A percentile compares a stretch with the other conserved stretches of the same genome.
These are phyloP conservation scores for Penicillium goetzii DNA, from an alignment of 495 filamentous ascomycete genomes.

Conservation along the genomic window DNA sequence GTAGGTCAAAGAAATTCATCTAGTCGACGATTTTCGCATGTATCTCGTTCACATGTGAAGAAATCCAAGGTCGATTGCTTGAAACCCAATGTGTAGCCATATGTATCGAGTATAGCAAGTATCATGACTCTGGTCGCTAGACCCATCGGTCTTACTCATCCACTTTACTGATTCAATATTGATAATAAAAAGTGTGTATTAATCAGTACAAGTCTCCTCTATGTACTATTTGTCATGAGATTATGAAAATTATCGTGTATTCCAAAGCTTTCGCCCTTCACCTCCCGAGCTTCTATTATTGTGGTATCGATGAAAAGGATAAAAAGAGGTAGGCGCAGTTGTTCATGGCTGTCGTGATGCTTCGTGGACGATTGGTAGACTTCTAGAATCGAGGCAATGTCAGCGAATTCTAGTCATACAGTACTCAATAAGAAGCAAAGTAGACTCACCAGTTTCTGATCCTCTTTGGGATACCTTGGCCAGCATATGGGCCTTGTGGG, in stretches of 20 bases:
- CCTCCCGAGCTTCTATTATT: not conserved
- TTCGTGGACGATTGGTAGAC: not conserved
- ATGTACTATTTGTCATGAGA: not conserved
- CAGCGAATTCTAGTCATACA: not conserved
- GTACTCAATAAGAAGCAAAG: not conserved
- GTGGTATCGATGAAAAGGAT: not conserved
- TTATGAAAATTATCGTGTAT: not conserved
- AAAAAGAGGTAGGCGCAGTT: not conserved
- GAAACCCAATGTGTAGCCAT: too few relatives aligned
- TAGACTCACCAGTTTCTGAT: not conserved
- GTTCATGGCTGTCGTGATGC: not conserved
- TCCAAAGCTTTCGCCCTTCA: not conserved
- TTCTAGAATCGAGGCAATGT: not conserved
- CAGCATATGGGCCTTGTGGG: constrained; percentile 33
- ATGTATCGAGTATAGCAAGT: too few relatives aligned
- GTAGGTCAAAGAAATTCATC: not conserved
- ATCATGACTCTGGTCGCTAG: too few relatives aligned
- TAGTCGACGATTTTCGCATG: not conserved
- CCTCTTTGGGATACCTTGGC: constrained; percentile 23
- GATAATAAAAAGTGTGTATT: too few relatives aligned
- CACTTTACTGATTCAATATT: too few relatives aligned
- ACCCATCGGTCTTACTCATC: too few relatives aligned
- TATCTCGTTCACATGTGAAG: not conserved
- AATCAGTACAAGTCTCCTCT: not conserved
- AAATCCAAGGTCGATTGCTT: not conserved